A percentile compares a stretch with the other conserved stretches of the same genome.
These are phyloP conservation scores for Cladosporium sp. DNA, from an alignment of 2,329 filamentous ascomycete genomes.

Conservation along the genomic window DNA sequence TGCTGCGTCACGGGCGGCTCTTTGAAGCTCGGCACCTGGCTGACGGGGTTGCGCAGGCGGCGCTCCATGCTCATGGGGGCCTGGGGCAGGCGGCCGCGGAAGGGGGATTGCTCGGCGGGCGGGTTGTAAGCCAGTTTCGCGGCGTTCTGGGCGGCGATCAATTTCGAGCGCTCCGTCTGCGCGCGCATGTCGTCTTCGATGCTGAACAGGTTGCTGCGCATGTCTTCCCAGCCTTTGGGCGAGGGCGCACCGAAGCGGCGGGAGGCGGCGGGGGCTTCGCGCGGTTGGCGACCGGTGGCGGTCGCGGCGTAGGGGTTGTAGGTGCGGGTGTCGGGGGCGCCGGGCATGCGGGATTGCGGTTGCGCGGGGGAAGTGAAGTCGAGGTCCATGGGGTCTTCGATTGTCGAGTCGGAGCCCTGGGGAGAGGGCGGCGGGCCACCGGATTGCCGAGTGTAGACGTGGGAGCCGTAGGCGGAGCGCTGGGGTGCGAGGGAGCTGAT, in stretches of 20 bases:
- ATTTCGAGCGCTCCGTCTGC: constrained; percentile 10
- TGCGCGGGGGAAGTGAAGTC: constrained; percentile 39
- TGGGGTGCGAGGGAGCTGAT: constrained; percentile 28
- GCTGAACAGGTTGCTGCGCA: constrained; percentile 22
- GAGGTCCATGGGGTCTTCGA: constrained; percentile 66
- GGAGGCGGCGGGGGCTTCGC: constrained; percentile 11
- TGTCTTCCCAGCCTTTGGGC: constrained; percentile 18
- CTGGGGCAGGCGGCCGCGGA: constrained; percentile 64
- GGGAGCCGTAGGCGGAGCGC: constrained; percentile 12
- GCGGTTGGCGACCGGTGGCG: constrained; percentile 14
- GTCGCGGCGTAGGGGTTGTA: constrained; percentile 16
- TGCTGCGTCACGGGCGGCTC: constrained; percentile 41
- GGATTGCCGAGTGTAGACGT: constrained; percentile 13
- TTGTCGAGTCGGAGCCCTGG: constrained; percentile 19
- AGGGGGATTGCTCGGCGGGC: constrained; percentile 46
- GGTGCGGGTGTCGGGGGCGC: constrained; percentile 13
- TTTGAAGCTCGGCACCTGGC: constrained; percentile 45
- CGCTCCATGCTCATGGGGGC: constrained; percentile 63
- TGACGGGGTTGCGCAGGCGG: constrained; percentile 55
- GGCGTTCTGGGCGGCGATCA: constrained; percentile 12
- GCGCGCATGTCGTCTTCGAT: constrained; percentile 20
- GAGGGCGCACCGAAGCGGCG: constrained; percentile 49
- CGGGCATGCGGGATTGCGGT: constrained; percentile 16
- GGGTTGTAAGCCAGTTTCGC: constrained; percentile 18
- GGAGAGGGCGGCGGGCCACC: constrained; percentile 17